Conservation (phyloP, 75 land plant genomes). For the Larix kaempferi region DNA sequence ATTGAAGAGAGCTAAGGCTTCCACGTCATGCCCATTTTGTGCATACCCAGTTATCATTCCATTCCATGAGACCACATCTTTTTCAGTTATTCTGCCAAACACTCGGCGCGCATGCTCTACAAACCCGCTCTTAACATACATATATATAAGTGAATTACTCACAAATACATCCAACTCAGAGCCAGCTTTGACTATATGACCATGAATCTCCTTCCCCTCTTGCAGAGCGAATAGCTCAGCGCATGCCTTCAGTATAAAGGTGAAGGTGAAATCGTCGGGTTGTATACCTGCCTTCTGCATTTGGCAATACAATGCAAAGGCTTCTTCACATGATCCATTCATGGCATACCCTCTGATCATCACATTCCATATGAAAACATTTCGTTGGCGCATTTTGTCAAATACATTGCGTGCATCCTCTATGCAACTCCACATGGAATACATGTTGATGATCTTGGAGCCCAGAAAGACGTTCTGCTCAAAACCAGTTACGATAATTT, state of each 20-base stretch:
- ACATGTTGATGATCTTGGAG: constrained; percentile 1
- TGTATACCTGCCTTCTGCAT: constrained; percentile 17
- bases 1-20: constrained; percentile 35
- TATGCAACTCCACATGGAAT: constrained; percentile 3
- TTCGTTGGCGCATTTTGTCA: constrained; percentile 13
- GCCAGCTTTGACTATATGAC: constrained; percentile 39
- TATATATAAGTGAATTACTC: constrained; percentile 40
- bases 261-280: constrained; percentile 13
- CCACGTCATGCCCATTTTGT: constrained; percentile 21
- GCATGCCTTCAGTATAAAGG: constrained; percentile 41
- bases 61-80: constrained; percentile 69
- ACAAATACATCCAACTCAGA: constrained; percentile 39
- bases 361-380: constrained; percentile 18
- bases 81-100: constrained; percentile 37
- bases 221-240: constrained; percentile 9
- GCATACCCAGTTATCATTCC: constrained; percentile 60
- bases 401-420: constrained; percentile 16
- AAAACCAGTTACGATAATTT: constrained; percentile 7
- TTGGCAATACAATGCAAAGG: constrained; percentile 9
- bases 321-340: constrained; percentile 18
- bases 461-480: constrained; percentile 13
- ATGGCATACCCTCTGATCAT: constrained; percentile 20
- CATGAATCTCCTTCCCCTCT: constrained; percentile 29
- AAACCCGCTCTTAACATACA: constrained; percentile 41
- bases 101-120: constrained; percentile 30